Conservation (phyloP, 23 red algal genomes). For the Gracilaria caudata region DNA sequence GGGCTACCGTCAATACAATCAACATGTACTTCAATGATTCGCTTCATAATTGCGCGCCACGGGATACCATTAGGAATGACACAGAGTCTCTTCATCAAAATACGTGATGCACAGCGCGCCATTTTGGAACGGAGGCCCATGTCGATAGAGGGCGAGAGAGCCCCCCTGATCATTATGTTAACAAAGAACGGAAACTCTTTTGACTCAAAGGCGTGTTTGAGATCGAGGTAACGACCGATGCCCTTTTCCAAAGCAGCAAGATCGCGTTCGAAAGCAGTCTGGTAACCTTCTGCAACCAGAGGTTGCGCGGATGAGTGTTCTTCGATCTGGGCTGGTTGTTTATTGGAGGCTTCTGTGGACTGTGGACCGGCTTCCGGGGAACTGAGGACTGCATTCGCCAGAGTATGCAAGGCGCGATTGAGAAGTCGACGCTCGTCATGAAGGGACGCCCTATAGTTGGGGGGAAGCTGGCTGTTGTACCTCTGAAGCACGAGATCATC, state of each 20-base stretch:
- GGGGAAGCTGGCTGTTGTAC: slow-evolving; percentile 67
- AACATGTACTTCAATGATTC: slow-evolving; percentile 70
- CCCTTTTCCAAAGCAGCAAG: slow-evolving; percentile 81
- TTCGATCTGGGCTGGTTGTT: background rate
- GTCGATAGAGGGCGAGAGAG: slow-evolving; percentile 57
- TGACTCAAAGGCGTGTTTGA: slow-evolving; percentile 66
- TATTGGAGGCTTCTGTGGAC: background rate
- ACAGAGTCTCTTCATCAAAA: slow-evolving; percentile 56
- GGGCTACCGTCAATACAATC: slow-evolving; percentile 72
- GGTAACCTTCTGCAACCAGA: slow-evolving; percentile 56
- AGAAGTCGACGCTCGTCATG: slow-evolving; percentile 44
- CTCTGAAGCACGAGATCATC: slow-evolving; percentile 55
- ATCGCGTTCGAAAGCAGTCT: slow-evolving; percentile 64
- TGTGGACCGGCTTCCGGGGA: slow-evolving; percentile 16
- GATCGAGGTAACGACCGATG: slow-evolving; percentile 70
- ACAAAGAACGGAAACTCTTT: slow-evolving; percentile 50
- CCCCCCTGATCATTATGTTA: slow-evolving; percentile 53
- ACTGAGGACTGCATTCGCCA: slow-evolving; percentile 12
- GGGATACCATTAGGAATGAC: slow-evolving; percentile 54
- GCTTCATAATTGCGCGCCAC: slow-evolving; percentile 72
- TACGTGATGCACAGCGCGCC: slow-evolving; percentile 47
- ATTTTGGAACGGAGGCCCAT: slow-evolving; percentile 85
- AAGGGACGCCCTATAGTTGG: slow-evolving; percentile 51
- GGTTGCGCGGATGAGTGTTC: background rate
- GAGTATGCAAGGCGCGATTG: slow-evolving; percentile 47